Evolutionary conservation across 1,284 basidiomycete genomes (phyloP).

Genomic region (Pyrrhoderma noxium): DNA sequence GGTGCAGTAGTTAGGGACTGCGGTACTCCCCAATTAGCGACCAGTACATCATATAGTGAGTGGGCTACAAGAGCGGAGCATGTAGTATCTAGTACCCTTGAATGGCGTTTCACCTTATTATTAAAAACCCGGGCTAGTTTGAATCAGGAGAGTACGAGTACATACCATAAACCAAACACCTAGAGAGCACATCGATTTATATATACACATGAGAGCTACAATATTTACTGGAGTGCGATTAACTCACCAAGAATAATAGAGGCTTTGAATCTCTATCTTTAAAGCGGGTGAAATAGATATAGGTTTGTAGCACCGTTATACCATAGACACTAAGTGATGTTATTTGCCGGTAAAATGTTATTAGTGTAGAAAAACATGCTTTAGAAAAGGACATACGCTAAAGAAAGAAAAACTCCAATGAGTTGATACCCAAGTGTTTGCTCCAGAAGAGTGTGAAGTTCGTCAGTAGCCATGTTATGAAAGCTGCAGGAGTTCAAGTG

Average conservation of each 20-base stretch:
- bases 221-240: too few relatives aligned
- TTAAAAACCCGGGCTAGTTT: too few relatives aligned
- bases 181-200: too few relatives aligned
- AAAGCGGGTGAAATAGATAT: constrained; percentile 1
- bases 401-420: not conserved
- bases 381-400: not conserved
- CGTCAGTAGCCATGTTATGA: not conserved
- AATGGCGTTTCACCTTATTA: too few relatives aligned
- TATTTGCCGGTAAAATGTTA: too few relatives aligned
- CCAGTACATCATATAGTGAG: not conserved
- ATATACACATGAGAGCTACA: too few relatives aligned
- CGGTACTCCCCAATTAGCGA: not conserved
- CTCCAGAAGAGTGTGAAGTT: not conserved
- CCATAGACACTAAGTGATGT: not conserved
- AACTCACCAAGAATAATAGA: not conserved
- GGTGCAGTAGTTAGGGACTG: constrained; percentile 1
- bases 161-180: too few relatives aligned
- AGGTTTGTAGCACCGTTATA: not conserved
- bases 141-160: too few relatives aligned
- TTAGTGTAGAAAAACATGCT: too few relatives aligned
- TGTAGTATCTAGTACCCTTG: not conserved
- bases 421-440: constrained; percentile 1
- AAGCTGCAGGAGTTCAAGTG: too few relatives aligned
- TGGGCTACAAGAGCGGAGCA: not conserved
- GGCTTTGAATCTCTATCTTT: not conserved